These are phyloP conservation scores for Coemansia reversa DNA, from an alignment of 192 early-diverging fungal genomes.

Conservation along the genomic window DNA sequence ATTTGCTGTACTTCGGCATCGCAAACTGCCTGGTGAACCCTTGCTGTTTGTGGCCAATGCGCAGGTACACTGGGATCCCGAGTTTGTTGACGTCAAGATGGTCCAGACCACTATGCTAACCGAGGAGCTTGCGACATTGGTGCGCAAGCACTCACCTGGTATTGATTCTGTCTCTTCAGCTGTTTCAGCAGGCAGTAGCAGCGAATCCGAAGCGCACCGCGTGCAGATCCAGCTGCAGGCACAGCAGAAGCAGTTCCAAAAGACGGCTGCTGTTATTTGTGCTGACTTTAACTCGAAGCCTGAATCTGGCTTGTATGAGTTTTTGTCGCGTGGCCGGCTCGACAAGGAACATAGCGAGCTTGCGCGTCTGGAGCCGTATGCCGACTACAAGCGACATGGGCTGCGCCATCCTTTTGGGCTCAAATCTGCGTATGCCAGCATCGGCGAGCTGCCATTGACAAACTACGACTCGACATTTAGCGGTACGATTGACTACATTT, in stretches of 20 bases:
- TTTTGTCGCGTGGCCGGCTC: constrained; percentile 73
- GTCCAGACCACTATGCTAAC: constrained; percentile 93
- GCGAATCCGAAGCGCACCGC: constrained; percentile 43
- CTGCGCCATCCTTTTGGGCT: constrained; percentile 79
- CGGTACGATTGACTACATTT: constrained; percentile 94
- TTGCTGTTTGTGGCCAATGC: constrained; percentile 81
- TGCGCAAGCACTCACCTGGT: constrained; percentile 47
- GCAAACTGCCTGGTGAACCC: constrained; percentile 62
- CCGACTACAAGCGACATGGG: constrained; percentile 79
- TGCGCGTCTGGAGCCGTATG: constrained; percentile 71
- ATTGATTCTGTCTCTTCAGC: constrained; percentile 1
- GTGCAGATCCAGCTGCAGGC: constrained; percentile 46
- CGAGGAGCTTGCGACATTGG: constrained; percentile 78
- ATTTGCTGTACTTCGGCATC: constrained; percentile 79
- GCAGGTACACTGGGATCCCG: constrained; percentile 94
- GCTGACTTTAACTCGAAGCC: constrained; percentile 95
- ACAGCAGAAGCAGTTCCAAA: constrained; percentile 56
- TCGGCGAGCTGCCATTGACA: constrained; percentile 83
- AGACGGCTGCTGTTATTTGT: constrained; percentile 63
- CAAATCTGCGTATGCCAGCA: constrained; percentile 75
- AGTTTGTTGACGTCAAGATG: constrained; percentile 90
- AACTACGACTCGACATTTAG: constrained; percentile 85
- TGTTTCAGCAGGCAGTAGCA: constrained; percentile 2
- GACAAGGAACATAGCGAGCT: constrained; percentile 85
- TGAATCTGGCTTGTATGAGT: constrained; percentile 89